phyloP scores from a whole-genome alignment of 306 rosid species.

The Vigna radiata region DNA sequence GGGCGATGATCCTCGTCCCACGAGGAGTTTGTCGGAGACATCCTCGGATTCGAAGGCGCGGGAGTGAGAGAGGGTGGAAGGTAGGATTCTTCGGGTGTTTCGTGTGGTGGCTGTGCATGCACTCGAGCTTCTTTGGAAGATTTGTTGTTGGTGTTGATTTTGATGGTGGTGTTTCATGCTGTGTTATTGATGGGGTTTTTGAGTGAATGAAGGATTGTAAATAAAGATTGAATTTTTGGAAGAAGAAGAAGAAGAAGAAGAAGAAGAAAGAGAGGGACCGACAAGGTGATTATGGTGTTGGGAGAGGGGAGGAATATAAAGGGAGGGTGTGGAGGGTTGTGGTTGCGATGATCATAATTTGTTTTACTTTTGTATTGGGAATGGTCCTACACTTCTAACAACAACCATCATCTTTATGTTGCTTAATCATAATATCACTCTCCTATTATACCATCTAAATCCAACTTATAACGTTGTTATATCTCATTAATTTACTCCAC shows the following conservation, averaged over 20 bases:
- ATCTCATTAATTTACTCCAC: too few species aligned
- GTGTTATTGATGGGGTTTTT: background rate
- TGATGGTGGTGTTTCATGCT: constrained; percentile 58
- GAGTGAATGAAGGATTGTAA: constrained; percentile 28
- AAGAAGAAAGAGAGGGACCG: constrained; percentile 48
- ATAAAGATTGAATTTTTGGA: constrained; percentile 16
- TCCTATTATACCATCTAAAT: too few species aligned
- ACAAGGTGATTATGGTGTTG: constrained; percentile 84
- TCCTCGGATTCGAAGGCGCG: constrained; percentile 40
- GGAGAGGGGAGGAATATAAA: constrained; percentile 67
- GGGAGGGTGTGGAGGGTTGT: constrained; percentile 71
- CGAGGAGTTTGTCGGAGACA: constrained; percentile 57
- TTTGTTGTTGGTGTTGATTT: constrained; percentile 46
- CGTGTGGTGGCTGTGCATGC: constrained; percentile 46
- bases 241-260: constrained; percentile 1
- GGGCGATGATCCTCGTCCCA: constrained; percentile 51
- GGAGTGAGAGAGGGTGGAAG: constrained; percentile 44
- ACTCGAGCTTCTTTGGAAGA: constrained; percentile 58
- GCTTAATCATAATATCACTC: background rate
- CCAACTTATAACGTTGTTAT: too few species aligned
- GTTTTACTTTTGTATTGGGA: constrained; percentile 46
- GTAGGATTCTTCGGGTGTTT: constrained; percentile 56
- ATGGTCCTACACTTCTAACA: constrained; percentile 33
- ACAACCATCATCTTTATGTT: constrained; percentile 29
- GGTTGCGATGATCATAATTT: constrained; percentile 59